phyloP scores from a whole-genome alignment of 495 filamentous ascomycete genomes.

The Platismatia glauca region DNA sequence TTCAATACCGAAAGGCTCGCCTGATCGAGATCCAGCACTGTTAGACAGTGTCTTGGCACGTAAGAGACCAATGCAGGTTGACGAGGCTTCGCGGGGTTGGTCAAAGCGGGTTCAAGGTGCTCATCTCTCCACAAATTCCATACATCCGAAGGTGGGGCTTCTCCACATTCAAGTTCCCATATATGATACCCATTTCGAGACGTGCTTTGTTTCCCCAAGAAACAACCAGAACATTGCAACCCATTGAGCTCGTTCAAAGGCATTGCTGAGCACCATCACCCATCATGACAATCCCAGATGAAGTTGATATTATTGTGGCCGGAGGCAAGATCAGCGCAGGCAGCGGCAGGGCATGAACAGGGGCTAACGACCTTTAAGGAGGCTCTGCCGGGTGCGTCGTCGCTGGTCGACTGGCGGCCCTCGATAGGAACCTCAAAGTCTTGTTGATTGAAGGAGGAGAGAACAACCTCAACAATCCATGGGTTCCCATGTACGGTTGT shows the following conservation, averaged over 20 bases:
- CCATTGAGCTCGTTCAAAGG: background rate
- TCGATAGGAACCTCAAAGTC: constrained; percentile 73
- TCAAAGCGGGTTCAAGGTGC: background rate
- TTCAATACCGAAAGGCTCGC: background rate
- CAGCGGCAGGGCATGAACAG: background rate
- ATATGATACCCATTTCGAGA: background rate
- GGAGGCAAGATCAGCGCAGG: constrained; percentile 43
- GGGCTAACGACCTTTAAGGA: constrained; percentile 22
- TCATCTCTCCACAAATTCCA: background rate
- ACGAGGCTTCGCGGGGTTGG: constrained; percentile 6
- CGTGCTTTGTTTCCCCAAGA: background rate
- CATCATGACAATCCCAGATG: constrained; percentile 47
- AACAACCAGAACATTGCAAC: background rate
- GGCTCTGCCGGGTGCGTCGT: constrained; percentile 66
- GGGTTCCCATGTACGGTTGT: constrained; percentile 29
- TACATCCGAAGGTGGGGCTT: constrained; percentile 7
- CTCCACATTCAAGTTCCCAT: background rate
- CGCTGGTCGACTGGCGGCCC: constrained; percentile 67
- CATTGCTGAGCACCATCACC: background rate
- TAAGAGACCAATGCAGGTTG: background rate
- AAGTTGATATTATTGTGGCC: constrained; percentile 79
- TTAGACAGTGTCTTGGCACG: too few relatives aligned
- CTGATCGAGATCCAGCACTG: background rate
- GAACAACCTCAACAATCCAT: constrained; percentile 75
- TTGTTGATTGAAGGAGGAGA: constrained; percentile 73